Conservation (phyloP, 257 asterid genomes). For the Linaria vulgaris region DNA sequence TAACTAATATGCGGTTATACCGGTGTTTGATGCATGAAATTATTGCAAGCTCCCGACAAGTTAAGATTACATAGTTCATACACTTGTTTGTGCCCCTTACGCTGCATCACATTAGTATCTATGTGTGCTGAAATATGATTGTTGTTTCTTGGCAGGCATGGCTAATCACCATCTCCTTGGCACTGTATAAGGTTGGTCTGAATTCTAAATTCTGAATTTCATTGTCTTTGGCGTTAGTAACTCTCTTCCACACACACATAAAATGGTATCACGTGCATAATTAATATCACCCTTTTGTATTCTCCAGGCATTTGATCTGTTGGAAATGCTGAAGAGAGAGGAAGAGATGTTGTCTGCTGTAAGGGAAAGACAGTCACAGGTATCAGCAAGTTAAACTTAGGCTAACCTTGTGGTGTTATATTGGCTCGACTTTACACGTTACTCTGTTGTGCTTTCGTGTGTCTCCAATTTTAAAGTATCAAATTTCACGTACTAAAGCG, state of each 20-base stretch:
- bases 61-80: constrained; percentile 11
- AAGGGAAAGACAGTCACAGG: constrained; percentile 73
- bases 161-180: constrained; percentile 77
- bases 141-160: constrained; percentile 66
- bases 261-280: neutral
- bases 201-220: too few relatives aligned
- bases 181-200: constrained; percentile 79
- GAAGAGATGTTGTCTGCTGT: constrained; percentile 84
- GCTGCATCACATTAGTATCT: neutral
- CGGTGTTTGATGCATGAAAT: neutral
- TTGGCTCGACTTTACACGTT: neutral
- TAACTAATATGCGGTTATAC: neutral
- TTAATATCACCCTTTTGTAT: constrained; percentile 20
- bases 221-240: constrained; percentile 16
- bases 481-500: constrained; percentile 7
- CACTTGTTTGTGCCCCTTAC: neutral
- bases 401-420: constrained; percentile 7
- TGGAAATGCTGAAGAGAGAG: constrained; percentile 94
- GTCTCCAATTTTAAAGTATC: neutral
- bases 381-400: constrained; percentile 33
- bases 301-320: constrained; percentile 82
- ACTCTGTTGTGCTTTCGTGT: neutral
- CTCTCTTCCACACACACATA: too few relatives aligned
- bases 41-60: constrained; percentile 9
- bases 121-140: constrained; percentile 17